A percentile compares a stretch with the other conserved stretches of the same genome.
Conservation (phyloP, 2,329 filamentous ascomycete genomes). For the Cordyceps tenuipes region DNA sequence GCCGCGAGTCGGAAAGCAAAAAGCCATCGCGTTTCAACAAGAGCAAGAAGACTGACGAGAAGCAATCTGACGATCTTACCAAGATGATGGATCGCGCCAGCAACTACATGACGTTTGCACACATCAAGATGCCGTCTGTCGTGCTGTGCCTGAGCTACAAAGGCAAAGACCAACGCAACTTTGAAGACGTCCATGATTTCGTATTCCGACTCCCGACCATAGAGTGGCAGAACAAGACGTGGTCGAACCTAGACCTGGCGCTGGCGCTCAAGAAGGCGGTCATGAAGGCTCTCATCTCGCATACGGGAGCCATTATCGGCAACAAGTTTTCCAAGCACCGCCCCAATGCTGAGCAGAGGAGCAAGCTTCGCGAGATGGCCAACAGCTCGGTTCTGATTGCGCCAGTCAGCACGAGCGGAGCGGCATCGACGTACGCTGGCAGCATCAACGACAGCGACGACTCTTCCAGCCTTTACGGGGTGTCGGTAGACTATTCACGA, state of each 20-base stretch:
- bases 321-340: conserved; percentile 93
- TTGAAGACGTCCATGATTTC: conserved; percentile 95
- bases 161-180: conserved; percentile 87
- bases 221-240: conserved; percentile 97
- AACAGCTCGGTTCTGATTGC: conserved; percentile 61
- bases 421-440: conserved; percentile 27
- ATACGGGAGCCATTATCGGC: conserved; percentile 91
- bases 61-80: conserved; percentile 78
- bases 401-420: conserved; percentile 26
- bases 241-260: conserved; percentile 93
- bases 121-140: conserved; percentile 90
- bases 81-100: conserved; percentile 95
- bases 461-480: conserved; percentile 45
- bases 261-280: conserved; percentile 90
- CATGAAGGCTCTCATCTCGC: conserved; percentile 85
- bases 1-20: conserved; percentile 34
- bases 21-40: conserved; percentile 49
- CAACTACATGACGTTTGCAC: conserved; percentile 94
- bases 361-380: conserved; percentile 73
- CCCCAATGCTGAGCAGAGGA: conserved; percentile 70
- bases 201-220: conserved; percentile 92
- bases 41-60: conserved; percentile 44
- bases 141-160: conserved; percentile 95
- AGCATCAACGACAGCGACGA: conserved; percentile 48
- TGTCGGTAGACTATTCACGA: conserved; percentile 49